Base-by-base conservation (phyloP, 495 filamentous ascomycete genomes). In the Lepidopterella palustris region DNA sequence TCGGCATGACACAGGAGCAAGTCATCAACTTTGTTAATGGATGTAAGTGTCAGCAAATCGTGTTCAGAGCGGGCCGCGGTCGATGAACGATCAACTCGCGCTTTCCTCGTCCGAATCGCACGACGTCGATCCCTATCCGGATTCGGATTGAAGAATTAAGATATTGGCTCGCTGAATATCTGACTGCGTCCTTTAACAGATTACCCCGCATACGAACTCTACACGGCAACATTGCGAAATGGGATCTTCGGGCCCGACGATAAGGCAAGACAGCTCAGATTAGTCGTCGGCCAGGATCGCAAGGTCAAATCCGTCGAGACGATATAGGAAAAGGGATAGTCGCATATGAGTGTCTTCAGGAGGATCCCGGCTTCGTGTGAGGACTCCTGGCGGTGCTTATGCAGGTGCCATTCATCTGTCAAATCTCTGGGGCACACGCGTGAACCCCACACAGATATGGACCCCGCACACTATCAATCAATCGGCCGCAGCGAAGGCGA, bases 1-100 rank as follows among this genome's bases (percentile, higher is more conserved):
- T 72, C 15, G 91, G 89, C 29, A 96, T 96, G 92, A 88, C 82
- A 2, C 80, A 86, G 62, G 79, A 83, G 53, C 80, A 87, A 64
- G 81, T 88, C 35, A 76, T 79, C 45, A 71, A 80, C 27, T 88
- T 88, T 68, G 83, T 88, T 27, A 78, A 87, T 66, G 81, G 82
- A 65, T 88, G 84, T 86, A 69, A 53, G 82, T 76, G 4, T 63
- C 45, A 21, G 13, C 25, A 24, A 49, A 23, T 18, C 55, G 11
- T 42, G 3, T 35, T 2, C 35, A 42, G 5, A n/a, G n/a, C n/a
- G n/a, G n/a, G n/a, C n/a, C n/a, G n/a, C n/a, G n/a, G n/a, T n/a
- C n/a, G n/a, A n/a, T n/a, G n/a, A n/a, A n/a, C n/a, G n/a, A n/a
- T n/a, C n/a, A n/a, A n/a, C n/a, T n/a, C n/a, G n/a, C n/a, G n/a